Conservation (phyloP, 306 rosid species). For the Quercus aquifolioides region DNA sequence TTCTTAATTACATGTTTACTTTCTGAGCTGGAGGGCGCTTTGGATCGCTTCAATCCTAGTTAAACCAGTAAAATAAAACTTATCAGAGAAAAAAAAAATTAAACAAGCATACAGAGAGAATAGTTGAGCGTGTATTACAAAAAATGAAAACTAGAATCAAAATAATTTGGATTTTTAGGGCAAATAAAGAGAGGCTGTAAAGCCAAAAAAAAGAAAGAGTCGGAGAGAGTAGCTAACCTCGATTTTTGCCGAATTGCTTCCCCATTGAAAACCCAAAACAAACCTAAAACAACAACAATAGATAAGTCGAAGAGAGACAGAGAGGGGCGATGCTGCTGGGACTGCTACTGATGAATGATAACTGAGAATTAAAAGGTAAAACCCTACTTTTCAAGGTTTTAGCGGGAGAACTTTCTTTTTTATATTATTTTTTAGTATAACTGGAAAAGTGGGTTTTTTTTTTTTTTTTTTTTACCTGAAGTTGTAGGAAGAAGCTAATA, state of each 20-base stretch:
- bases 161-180: too few relatives aligned
- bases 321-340: too few relatives aligned
- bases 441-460: background rate
- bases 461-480: accelerated
- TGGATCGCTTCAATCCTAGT: conserved; percentile 26
- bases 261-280: background rate
- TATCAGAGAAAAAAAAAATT: background rate
- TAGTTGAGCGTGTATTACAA: too few relatives aligned
- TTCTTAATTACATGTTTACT: conserved; percentile 3
- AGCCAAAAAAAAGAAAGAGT: background rate
- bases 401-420: too few relatives aligned
- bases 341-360: too few relatives aligned
- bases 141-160: too few relatives aligned
- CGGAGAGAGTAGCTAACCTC: background rate
- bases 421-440: too few relatives aligned
- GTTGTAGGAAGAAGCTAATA: too few relatives aligned
- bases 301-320: too few relatives aligned
- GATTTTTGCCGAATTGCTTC: background rate
- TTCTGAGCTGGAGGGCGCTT: conserved; percentile 2
- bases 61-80: background rate
- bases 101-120: background rate
- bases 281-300: background rate
- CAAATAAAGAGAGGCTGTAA: too few relatives aligned
- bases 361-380: too few relatives aligned
- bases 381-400: too few relatives aligned